These are phyloP conservation scores for Cucumis hystrix DNA, from an alignment of 306 rosid species.

Conservation along the genomic window DNA sequence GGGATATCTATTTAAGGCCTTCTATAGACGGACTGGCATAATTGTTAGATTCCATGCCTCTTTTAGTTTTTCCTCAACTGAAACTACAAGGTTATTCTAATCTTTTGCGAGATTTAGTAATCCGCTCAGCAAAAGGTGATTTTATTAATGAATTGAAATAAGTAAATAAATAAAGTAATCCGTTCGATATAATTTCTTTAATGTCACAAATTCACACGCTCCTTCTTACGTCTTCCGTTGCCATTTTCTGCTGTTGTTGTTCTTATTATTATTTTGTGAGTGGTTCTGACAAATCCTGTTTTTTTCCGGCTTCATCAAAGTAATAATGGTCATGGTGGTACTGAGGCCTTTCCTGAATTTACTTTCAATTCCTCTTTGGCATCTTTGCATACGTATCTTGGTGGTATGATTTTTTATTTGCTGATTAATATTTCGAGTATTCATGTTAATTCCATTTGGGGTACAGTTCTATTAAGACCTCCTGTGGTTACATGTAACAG, in stretches of 20 bases:
- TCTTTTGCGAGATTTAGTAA: neutral
- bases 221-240: neutral
- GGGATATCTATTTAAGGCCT: neutral
- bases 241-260: neutral
- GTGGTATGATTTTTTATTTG: constrained; percentile 37
- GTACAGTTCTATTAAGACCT: neutral
- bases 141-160: neutral
- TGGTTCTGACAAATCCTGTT: neutral
- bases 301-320: constrained; percentile 14
- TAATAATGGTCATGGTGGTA: constrained; percentile 19
- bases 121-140: neutral
- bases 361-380: constrained; percentile 47
- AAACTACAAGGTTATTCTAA: neutral
- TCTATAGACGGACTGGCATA: neutral
- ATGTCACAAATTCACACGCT: neutral
- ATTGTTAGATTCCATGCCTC: neutral
- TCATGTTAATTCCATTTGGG: neutral
- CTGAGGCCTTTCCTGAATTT: constrained; percentile 18
- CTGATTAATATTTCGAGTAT: neutral
- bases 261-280: neutral
- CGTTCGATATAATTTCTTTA: neutral
- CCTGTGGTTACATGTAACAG: constrained; percentile 23
- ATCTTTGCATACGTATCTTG: constrained; percentile 77
- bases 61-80: neutral
- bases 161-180: too few species aligned